Evolutionary conservation across 352 stramenopile genomes (phyloP).

Genomic region (Pythium vanterpoolii): DNA sequence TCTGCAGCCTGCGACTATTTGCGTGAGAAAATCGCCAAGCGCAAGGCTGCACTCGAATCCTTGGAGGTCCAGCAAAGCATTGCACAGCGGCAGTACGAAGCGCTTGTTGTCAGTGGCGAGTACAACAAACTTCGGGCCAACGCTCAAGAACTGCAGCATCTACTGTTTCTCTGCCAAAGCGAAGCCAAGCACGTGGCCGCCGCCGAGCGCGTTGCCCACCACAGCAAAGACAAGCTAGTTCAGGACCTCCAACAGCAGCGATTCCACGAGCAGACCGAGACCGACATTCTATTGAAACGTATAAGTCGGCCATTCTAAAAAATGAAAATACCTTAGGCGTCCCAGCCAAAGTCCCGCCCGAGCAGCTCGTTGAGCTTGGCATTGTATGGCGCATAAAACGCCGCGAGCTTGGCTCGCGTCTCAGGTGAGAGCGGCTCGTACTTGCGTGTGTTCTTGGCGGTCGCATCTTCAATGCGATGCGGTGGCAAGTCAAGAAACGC

Average conservation of each 20-base stretch:
- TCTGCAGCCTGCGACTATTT: slow-evolving; percentile 42
- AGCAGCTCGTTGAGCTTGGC: slow-evolving; percentile 66
- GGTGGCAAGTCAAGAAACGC: slow-evolving; percentile 81
- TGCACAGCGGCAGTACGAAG: slow-evolving; percentile 37
- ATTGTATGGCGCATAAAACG: slow-evolving; percentile 86
- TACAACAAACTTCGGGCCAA: slow-evolving; percentile 50
- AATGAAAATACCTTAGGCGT: background rate
- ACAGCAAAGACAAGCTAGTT: slow-evolving; percentile 29
- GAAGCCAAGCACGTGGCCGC: slow-evolving; percentile 45
- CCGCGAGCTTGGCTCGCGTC: slow-evolving; percentile 52
- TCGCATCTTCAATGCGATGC: slow-evolving; percentile 74
- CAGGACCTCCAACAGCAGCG: slow-evolving; percentile 37
- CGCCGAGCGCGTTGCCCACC: slow-evolving; percentile 34
- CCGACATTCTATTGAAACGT: slow-evolving; percentile 61
- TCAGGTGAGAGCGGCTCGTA: slow-evolving; percentile 69
- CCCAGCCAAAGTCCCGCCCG: slow-evolving; percentile 56
- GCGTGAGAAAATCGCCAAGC: slow-evolving; percentile 42
- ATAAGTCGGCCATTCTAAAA: too few species aligned
- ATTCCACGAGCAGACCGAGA: slow-evolving; percentile 59
- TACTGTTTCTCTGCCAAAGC: slow-evolving; percentile 60
- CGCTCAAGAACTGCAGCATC: slow-evolving; percentile 63
- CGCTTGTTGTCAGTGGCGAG: slow-evolving; percentile 33
- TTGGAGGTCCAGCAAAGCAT: slow-evolving; percentile 31
- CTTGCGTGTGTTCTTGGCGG: slow-evolving; percentile 85
- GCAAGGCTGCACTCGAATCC: slow-evolving; percentile 36